Base-by-base conservation (phyloP, 179 eudicot species). In the Corrigiola litoralis region DNA sequence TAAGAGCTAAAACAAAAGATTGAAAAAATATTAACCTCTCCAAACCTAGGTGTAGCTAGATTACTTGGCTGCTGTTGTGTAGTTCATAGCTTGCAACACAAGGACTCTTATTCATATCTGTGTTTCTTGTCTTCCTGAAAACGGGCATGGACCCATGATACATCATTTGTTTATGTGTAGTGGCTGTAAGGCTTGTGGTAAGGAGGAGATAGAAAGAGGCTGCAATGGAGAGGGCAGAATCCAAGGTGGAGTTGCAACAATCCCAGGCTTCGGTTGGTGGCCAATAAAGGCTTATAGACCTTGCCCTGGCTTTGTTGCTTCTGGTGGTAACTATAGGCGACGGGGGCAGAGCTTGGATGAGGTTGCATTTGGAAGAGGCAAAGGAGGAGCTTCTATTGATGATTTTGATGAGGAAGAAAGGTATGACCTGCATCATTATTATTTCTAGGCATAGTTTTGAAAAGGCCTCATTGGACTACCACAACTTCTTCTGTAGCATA, bases 261-360 rank as follows among this genome's bases (percentile, higher is more conserved):
- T 89, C 28, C 94, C 96, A 18, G 96, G 96, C 41, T 89, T 89
- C 50, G 94, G 96, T 42, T 89, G 96, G 94, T 89, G 96, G 96
- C 96, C 96, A 0, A 89, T 89, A 42, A 89, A 89, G 68, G 96
- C 92, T 66, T 90, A 84, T 47, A 77, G 95, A 80, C 97, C 97
- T 74, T 87, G 97, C 38, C 97, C 95, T 28, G 95, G 81, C 9
- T 87, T 83, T 67, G 68, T 90, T 40, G 84, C 88, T 1, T 72
- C 90, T n/a, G 97, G 97, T 68, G 97, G 97, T 25, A 79, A 83
- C 72, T 90, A 90, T 74, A 72, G 76, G 46, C 67, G 95, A 34
- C 86, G 69, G 5, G 97, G 97, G 17, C 97, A 90, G 52, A 90
- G 86, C 84, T 76, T 90, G 88, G 97, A 90, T 61, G 95, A 90